phyloP scores from a whole-genome alignment of 1,139 yeast species.

The Zygoascus meyerae region DNA sequence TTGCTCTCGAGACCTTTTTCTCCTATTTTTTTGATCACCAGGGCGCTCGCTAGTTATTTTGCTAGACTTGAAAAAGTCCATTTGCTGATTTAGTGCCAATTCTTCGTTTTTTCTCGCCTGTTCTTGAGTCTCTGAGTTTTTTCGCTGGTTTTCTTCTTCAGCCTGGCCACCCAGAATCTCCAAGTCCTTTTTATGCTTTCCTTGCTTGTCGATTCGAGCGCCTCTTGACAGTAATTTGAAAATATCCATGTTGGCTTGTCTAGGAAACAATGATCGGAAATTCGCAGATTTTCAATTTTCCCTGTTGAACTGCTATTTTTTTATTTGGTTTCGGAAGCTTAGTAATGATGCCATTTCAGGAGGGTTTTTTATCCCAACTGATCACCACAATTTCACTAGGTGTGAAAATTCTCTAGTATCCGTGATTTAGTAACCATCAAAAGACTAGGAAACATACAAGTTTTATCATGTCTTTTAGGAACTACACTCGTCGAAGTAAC shows the following conservation, averaged over 20 bases:
- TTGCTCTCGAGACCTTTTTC: not conserved
- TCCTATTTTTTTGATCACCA: not conserved
- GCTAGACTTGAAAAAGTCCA: slow-evolving; percentile 15
- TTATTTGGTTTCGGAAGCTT: not conserved
- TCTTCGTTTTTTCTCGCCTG: not conserved
- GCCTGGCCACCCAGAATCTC: slow-evolving; percentile 27
- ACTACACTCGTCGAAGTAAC: too few relatives aligned
- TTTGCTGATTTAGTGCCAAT: slow-evolving; percentile 8
- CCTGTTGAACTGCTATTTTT: slow-evolving; percentile 1
- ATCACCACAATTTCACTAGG: too few relatives aligned
- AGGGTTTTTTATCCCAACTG: too few relatives aligned
- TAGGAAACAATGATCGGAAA: not conserved
- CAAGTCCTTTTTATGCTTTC: slow-evolving; percentile 32
- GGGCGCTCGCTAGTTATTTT: slow-evolving; percentile 10
- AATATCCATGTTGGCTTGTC: slow-evolving; percentile 60
- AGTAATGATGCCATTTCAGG: not conserved
- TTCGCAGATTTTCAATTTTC: slow-evolving; percentile 2
- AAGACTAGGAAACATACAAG: too few relatives aligned
- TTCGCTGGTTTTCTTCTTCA: slow-evolving; percentile 12
- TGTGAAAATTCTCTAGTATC: too few relatives aligned
- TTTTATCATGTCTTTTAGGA: too few relatives aligned
- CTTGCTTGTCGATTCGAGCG: slow-evolving; percentile 58
- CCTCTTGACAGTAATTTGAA: slow-evolving; percentile 82
- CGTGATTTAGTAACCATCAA: too few relatives aligned
- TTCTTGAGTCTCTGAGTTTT: slow-evolving; percentile 1